Percentiles rank a stretch among this genome's conserved stretches.
Evolutionary conservation across 495 filamentous ascomycete species (phyloP).

Genomic region (Penicillium canescens): DNA sequence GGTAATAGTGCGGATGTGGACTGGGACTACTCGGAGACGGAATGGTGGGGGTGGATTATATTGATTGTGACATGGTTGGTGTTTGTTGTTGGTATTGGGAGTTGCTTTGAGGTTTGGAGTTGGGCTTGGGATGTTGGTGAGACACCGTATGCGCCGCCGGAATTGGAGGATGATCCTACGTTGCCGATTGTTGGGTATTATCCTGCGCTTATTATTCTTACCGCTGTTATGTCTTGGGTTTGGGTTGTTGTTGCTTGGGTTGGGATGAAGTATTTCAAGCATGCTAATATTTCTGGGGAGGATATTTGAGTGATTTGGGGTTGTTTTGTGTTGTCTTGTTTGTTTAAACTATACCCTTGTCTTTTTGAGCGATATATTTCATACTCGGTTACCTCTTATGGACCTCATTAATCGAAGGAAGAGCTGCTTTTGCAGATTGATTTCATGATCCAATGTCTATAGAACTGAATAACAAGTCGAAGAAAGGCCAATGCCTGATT

Average conservation of each 20-base stretch:
- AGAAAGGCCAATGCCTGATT: not conserved
- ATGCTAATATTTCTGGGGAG: constrained; percentile 79
- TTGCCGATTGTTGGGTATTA: constrained; percentile 96
- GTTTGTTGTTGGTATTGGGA: constrained; percentile 94
- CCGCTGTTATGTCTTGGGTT: constrained; percentile 95
- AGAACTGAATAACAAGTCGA: not conserved
- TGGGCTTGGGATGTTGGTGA: constrained; percentile 99
- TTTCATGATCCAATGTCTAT: too few species aligned
- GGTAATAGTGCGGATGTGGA: constrained; percentile 43
- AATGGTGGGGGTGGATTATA: constrained; percentile 96
- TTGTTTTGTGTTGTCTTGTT: not conserved
- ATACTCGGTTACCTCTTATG: not conserved
- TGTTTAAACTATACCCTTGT: constrained; percentile 5
- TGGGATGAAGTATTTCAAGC: constrained; percentile 98
- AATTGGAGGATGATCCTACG: constrained; percentile 89
- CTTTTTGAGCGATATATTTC: not conserved
- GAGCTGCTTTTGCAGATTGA: too few species aligned
- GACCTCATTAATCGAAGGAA: too few species aligned
- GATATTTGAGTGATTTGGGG: constrained; percentile 38
- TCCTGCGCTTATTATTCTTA: constrained; percentile 88
- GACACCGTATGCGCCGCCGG: constrained; percentile 89
- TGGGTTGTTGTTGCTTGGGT: constrained; percentile 98
- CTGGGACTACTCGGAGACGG: constrained; percentile 90
- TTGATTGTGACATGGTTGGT: constrained; percentile 88
- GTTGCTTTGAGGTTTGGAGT: constrained; percentile 95